A percentile compares a stretch with the other conserved stretches of the same genome.
phyloP scores from a whole-genome alignment of 176 grass and related monocot species.

The Ensete glaucum region DNA sequence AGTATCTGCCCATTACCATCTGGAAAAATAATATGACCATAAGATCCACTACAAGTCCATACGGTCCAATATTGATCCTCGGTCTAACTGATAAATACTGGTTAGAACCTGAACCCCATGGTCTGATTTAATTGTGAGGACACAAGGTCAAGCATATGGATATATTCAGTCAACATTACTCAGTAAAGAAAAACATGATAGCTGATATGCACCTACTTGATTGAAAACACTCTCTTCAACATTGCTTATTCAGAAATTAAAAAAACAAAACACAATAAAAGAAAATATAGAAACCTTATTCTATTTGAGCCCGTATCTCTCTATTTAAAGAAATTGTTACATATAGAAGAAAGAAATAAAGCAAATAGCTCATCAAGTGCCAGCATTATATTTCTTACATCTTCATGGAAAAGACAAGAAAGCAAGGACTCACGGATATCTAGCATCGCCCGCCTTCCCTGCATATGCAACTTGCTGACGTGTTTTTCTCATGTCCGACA shows the following conservation, averaged over 20 bases:
- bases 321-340: neutral
- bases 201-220: no score
- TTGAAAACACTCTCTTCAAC: no score
- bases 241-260: neutral
- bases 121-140: neutral
- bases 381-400: neutral
- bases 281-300: no score
- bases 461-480: conserved; percentile 88
- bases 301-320: no score
- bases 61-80: no score
- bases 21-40: no score
- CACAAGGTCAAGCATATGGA: neutral
- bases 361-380: neutral
- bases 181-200: neutral
- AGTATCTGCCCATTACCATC: no score
- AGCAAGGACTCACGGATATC: conserved; percentile 84
- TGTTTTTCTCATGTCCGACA: conserved; percentile 85
- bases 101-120: no score
- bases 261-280: neutral
- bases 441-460: conserved; percentile 86
- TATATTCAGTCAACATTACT: neutral
- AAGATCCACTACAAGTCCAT: no score
- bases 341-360: neutral
- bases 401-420: neutral
- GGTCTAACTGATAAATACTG: no score